Evolutionary conservation across 148 eudicot species (phyloP).

Genomic region (Nyssa sinensis): DNA sequence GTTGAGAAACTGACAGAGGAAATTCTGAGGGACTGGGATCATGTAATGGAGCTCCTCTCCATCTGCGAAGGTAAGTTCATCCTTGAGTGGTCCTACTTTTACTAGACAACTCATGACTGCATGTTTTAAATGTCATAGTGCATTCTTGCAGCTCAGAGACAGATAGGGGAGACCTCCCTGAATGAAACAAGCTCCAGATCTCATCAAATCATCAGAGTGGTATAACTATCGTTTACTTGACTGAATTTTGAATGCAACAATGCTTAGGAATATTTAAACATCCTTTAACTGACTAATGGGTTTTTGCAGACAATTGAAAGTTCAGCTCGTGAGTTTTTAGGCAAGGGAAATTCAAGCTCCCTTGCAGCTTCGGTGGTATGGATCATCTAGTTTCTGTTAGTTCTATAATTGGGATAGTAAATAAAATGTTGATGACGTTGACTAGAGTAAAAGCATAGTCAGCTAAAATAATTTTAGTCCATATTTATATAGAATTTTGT

Average conservation of each 20-base stretch:
- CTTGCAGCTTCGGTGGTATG: conserved; percentile 91
- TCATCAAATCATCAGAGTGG: conserved; percentile 96
- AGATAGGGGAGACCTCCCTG: conserved; percentile 82
- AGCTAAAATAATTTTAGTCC: background rate
- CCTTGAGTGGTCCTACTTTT: background rate
- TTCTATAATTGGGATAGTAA: conserved; percentile 13
- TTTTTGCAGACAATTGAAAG: conserved; percentile 87
- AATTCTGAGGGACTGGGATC: conserved; percentile 72
- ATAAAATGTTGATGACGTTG: background rate
- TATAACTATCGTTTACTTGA: conserved; percentile 26
- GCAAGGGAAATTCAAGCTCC: conserved; percentile 61
- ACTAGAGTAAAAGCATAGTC: background rate
- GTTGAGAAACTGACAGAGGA: conserved; percentile 95
- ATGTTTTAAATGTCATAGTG: conserved; percentile 9
- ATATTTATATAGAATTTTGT: conserved; percentile 67
- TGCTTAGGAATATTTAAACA: too few species aligned
- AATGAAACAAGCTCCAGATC: conserved; percentile 95
- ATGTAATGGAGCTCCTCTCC: conserved; percentile 81
- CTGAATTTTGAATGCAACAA: background rate
- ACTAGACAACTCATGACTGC: background rate
- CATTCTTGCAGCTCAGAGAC: conserved; percentile 86
- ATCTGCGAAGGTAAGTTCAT: conserved; percentile 69
- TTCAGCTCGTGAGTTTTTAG: conserved; percentile 54
- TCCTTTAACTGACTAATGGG: background rate
- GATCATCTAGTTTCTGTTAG: conserved; percentile 7